These are phyloP conservation scores for Aspergillus sp. DNA, from an alignment of 2,329 filamentous ascomycete genomes.

Conservation along the genomic window DNA sequence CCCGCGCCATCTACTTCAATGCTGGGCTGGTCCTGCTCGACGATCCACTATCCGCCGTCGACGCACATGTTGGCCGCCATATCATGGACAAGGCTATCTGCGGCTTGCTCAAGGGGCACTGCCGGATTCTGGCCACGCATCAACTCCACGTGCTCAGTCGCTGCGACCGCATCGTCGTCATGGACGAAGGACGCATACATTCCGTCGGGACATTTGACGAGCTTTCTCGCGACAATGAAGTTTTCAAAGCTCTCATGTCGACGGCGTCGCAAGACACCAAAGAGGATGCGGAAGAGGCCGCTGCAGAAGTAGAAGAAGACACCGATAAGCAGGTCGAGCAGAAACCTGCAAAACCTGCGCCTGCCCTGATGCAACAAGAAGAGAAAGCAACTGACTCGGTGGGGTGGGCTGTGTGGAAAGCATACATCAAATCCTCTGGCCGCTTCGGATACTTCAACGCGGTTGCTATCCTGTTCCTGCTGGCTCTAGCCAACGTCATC, in stretches of 20 bases:
- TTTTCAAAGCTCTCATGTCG: slow-evolving; percentile 79
- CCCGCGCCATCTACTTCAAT: slow-evolving; percentile 69
- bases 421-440: slow-evolving; percentile 73
- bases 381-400: slow-evolving; percentile 71
- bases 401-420: slow-evolving; percentile 74
- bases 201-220: slow-evolving; percentile 88
- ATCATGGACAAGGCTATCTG: slow-evolving; percentile 95
- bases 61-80: slow-evolving; percentile 61
- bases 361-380: slow-evolving; percentile 49
- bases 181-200: slow-evolving; percentile 81
- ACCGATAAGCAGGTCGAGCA: not conserved
- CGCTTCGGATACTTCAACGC: slow-evolving; percentile 58
- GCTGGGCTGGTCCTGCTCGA: slow-evolving; percentile 65
- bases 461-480: slow-evolving; percentile 61
- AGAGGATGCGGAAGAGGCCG: slow-evolving; percentile 37
- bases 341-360: slow-evolving; percentile 12
- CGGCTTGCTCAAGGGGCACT: slow-evolving; percentile 84
- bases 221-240: slow-evolving; percentile 74
- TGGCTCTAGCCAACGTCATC: slow-evolving; percentile 73
- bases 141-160: slow-evolving; percentile 89
- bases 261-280: slow-evolving; percentile 67
- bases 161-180: slow-evolving; percentile 90
- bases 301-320: slow-evolving; percentile 5
- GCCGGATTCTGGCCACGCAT: slow-evolving; percentile 87
- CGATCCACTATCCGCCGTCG: slow-evolving; percentile 59